Evolutionary conservation across 257 asterid genomes (phyloP), one percentile per base, ranked within the genome.

Genomic region (Jacaranda copaia): DNA sequence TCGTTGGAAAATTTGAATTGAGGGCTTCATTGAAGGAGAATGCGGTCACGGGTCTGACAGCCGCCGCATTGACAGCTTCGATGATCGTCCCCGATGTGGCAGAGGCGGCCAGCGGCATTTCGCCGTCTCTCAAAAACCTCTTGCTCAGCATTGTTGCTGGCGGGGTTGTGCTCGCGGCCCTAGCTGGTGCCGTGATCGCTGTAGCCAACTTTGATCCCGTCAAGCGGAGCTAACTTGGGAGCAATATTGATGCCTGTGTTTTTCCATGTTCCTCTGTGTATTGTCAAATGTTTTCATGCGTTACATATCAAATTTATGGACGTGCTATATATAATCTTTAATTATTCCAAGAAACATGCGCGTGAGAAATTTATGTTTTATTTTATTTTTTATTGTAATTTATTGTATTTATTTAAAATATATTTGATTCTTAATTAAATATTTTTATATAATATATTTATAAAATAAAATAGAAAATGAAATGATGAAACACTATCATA

Each of bases 171-270:
- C 86, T 82, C 55, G 70, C 38, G 6, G 86, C 79, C 57, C 67
- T 91, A 36, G 5, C 66, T 6, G 93, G 92, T 3, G 96, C 91
- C 25, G 73, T 91, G 40, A 35, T 86, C 70, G 94, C 84, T 18
- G 92, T 89, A 19, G 40, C 96, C 60, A 91, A 87, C 84, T 91
- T 91, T 42, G 96, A 91, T 67, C 96, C 96, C 19, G 93, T 91
- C 73, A 89, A 86, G 72, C 77, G 92, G 40, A 67, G 64, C 74
- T 90, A 81, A 87, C 32, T 35, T 63, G 66, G 71, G 56, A 46
- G 58, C 1, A 53, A 12, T 35, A 10, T 19, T 42, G 38, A 13
- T 73, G 55, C 1, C 63, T 56, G 39, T 19, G 43, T 71, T 46
- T 36, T 76, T 49, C 16, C 1, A 49, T 51, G 45, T 70, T 61